Evolutionary conservation across 306 rosid species (phyloP).

Genomic region (Sindora glabra): DNA sequence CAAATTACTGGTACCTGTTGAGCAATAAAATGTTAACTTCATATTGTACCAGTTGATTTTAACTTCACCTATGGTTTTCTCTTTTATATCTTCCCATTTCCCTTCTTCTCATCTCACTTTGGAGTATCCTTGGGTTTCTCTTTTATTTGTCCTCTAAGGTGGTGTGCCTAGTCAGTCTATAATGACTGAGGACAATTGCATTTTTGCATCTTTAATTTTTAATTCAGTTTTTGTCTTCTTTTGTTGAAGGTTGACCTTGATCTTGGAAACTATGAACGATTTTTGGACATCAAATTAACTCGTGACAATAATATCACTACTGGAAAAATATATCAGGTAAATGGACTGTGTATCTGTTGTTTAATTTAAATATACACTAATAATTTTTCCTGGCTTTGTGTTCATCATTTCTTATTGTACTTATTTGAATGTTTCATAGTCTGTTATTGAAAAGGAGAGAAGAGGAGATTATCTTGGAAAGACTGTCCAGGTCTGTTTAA

Average conservation of each 20-base stretch:
- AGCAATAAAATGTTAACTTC: not conserved
- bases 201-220: not conserved
- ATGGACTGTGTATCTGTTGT: not conserved
- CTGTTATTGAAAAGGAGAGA: slow-evolving; percentile 78
- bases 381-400: not conserved
- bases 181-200: not conserved
- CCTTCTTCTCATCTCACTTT: slow-evolving; percentile 6
- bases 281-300: slow-evolving; percentile 65
- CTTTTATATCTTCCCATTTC: not conserved
- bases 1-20: not conserved
- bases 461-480: slow-evolving; percentile 85
- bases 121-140: not conserved
- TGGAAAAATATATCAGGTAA: slow-evolving; percentile 85
- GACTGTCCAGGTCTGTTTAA: slow-evolving; percentile 65
- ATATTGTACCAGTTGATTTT: slow-evolving; percentile 3
- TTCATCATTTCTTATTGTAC: not conserved
- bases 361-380: not conserved
- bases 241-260: slow-evolving; percentile 80
- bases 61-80: not conserved
- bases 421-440: slow-evolving; percentile 27
- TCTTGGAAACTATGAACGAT: slow-evolving; percentile 88
- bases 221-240: not conserved
- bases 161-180: not conserved
- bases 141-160: not conserved
- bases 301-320: slow-evolving; percentile 85